These are phyloP conservation scores for Euphorbia celastroides DNA, from an alignment of 441 rosid species.

Conservation along the genomic window DNA sequence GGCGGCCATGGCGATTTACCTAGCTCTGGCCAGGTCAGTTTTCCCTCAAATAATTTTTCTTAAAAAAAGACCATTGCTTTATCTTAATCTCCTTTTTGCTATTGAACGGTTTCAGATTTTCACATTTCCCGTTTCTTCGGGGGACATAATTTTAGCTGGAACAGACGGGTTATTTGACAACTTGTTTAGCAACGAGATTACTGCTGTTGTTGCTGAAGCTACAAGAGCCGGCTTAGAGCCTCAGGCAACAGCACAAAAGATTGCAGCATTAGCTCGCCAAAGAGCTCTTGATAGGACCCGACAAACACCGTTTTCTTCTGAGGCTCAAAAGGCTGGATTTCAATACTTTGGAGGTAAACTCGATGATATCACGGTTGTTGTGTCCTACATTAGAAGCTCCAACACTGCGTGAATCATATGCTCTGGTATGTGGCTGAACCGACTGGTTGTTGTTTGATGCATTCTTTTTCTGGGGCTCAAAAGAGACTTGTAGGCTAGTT, in stretches of 20 bases:
- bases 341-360: conserved; percentile 89
- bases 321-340: conserved; percentile 93
- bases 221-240: conserved; percentile 63
- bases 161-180: conserved; percentile 94
- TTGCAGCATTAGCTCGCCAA: conserved; percentile 82
- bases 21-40: conserved; percentile 54
- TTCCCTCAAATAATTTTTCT: not conserved
- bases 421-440: conserved; percentile 2
- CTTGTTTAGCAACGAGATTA: conserved; percentile 69
- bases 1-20: conserved; percentile 61
- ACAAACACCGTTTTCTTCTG: conserved; percentile 77
- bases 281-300: conserved; percentile 64
- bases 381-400: conserved; percentile 53
- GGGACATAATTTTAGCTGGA: conserved; percentile 86
- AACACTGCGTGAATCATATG: conserved; percentile 6
- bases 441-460: not conserved
- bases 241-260: conserved; percentile 64
- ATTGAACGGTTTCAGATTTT: conserved; percentile 46
- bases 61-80: not conserved
- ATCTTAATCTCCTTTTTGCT: not conserved
- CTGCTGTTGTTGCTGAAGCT: conserved; percentile 66
- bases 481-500: not conserved
- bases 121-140: conserved; percentile 55
- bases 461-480: not conserved
- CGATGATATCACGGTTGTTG: conserved; percentile 87